A percentile compares a stretch with the other conserved stretches of the same genome.
phyloP scores from a whole-genome alignment of 2,329 filamentous ascomycete species.

The Penicillium sp. region DNA sequence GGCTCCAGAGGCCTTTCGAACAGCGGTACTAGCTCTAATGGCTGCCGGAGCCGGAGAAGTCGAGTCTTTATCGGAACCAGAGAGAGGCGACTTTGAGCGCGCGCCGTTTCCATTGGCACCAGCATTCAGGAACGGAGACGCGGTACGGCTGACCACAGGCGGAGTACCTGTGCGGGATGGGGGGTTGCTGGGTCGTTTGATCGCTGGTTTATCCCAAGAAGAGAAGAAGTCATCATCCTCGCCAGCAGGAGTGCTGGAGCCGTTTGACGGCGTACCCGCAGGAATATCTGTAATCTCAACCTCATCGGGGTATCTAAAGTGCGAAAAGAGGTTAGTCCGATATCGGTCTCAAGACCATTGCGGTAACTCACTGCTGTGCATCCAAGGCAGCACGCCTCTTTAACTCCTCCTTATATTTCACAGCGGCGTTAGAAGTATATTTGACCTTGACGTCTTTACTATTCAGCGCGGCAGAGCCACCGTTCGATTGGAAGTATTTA shows the following conservation, averaged over 20 bases:
- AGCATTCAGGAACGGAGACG: constrained; percentile 87
- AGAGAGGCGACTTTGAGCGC: constrained; percentile 84
- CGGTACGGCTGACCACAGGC: constrained; percentile 76
- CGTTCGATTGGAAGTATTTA: constrained; percentile 97
- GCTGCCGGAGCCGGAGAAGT: constrained; percentile 62
- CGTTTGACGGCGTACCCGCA: constrained; percentile 64
- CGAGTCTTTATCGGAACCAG: constrained; percentile 57
- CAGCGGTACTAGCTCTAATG: constrained; percentile 76
- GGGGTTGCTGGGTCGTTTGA: constrained; percentile 94
- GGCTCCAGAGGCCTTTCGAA: constrained; percentile 72
- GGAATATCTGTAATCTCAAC: constrained; percentile 80
- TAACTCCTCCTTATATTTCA: constrained; percentile 97
- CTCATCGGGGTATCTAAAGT: constrained; percentile 75
- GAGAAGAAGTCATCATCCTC: constrained; percentile 98
- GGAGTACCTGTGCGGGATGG: constrained; percentile 89
- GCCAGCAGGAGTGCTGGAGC: constrained; percentile 75
- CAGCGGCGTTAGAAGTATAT: constrained; percentile 90
- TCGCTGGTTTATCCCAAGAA: constrained; percentile 96
- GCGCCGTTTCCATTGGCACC: constrained; percentile 67
- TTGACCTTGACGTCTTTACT: constrained; percentile 98
- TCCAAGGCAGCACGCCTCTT: constrained; percentile 84
- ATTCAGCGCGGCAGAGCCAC: constrained; percentile 87
- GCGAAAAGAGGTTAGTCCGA: constrained; percentile 20
- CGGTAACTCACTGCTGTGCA: constrained; percentile 72
- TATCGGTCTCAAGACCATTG: neutral